These are phyloP conservation scores for Rhizopogon vesiculosus DNA, from an alignment of 768 basidiomycete genomes.

Conservation along the genomic window DNA sequence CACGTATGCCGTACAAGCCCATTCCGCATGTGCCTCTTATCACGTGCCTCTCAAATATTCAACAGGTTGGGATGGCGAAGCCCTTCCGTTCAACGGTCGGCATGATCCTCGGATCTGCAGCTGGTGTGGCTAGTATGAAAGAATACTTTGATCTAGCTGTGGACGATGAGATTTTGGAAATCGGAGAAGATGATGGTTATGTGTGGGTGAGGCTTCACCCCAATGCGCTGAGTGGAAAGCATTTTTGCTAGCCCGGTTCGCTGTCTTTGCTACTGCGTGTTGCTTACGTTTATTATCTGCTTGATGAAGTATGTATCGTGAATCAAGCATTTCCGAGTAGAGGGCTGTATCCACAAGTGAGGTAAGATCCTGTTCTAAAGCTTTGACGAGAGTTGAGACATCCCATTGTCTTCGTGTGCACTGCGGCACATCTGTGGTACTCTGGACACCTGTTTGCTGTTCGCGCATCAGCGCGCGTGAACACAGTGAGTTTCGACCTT, in stretches of 20 bases:
- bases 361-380: constrained; percentile 49
- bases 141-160: constrained; percentile 38
- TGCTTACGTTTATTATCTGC: not conserved
- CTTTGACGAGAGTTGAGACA: constrained; percentile 44
- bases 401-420: no score
- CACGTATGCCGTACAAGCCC: not conserved
- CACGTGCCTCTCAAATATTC: constrained; percentile 26
- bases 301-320: constrained; percentile 5
- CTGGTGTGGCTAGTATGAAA: constrained; percentile 36
- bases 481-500: no score
- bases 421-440: no score
- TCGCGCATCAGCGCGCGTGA: no score
- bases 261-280: not conserved
- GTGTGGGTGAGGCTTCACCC: constrained; percentile 26
- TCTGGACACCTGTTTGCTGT: no score
- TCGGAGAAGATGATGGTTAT: constrained; percentile 32
- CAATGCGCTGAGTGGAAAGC: not conserved
- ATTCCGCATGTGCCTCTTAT: constrained; percentile 23
- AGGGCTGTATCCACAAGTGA: constrained; percentile 35
- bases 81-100: constrained; percentile 35
- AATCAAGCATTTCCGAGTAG: constrained; percentile 14
- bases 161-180: constrained; percentile 33
- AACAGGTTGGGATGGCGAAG: constrained; percentile 24
- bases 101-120: constrained; percentile 26
- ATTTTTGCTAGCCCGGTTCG: not conserved